These are phyloP conservation scores for Leishmania lainsoni DNA, from an alignment of 208 protist species.

Conservation along the genomic window DNA sequence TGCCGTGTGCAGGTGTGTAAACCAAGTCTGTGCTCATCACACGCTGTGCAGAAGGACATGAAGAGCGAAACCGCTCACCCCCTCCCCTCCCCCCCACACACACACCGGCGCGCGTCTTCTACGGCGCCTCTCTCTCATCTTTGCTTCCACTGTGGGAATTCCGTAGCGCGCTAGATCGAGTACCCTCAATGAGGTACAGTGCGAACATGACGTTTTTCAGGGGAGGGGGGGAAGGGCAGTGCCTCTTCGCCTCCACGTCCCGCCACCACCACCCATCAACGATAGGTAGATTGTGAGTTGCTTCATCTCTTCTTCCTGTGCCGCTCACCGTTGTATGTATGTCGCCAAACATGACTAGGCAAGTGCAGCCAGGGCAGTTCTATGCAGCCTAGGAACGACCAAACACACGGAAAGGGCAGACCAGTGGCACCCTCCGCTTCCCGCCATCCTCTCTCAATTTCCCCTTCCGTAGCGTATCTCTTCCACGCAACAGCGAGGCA, in stretches of 20 bases:
- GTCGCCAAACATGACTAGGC: not conserved
- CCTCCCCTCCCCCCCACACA: too few species aligned
- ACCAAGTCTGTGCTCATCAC: not conserved
- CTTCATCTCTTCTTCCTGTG: not conserved
- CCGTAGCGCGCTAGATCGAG: not conserved
- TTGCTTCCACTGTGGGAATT: not conserved
- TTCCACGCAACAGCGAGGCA: not conserved
- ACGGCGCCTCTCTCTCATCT: not conserved
- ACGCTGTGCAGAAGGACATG: not conserved
- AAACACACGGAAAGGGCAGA: not conserved
- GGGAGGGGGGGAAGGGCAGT: not conserved
- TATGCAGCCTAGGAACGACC: not conserved
- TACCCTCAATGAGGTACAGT: not conserved
- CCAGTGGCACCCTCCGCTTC: not conserved
- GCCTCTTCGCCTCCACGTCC: not conserved
- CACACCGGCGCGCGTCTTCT: too few species aligned
- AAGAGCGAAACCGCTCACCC: not conserved
- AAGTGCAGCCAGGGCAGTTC: not conserved
- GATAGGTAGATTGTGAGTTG: not conserved
- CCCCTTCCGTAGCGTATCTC: not conserved
- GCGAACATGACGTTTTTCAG: not conserved
- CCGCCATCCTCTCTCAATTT: not conserved
- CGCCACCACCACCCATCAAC: not conserved
- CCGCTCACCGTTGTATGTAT: too few species aligned
- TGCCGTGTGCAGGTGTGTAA: not conserved